Percentiles rank a stretch among this genome's conserved stretches.
phyloP scores from a whole-genome alignment of 305 asterid genomes.

The Fraxinus greggii region DNA sequence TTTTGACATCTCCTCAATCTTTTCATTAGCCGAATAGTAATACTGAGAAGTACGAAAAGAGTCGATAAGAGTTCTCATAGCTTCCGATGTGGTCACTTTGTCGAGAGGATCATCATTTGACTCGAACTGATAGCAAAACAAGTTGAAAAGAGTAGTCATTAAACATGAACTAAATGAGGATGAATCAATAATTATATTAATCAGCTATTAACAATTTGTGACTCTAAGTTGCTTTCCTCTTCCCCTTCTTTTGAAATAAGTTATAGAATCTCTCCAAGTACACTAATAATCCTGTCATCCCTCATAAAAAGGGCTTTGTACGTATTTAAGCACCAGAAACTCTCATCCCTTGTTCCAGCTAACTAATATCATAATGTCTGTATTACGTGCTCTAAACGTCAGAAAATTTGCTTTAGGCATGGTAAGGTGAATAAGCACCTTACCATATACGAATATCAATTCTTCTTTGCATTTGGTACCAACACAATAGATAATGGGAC shows the following conservation, averaged over 20 bases:
- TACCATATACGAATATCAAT: background rate
- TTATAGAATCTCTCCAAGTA: background rate
- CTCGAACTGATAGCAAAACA: slow-evolving; percentile 58
- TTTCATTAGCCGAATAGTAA: slow-evolving; percentile 58
- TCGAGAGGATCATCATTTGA: slow-evolving; percentile 88
- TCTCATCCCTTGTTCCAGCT: background rate
- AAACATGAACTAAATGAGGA: background rate
- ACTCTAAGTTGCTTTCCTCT: background rate
- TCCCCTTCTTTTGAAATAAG: background rate
- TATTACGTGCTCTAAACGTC: background rate
- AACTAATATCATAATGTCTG: background rate
- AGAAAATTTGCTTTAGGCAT: background rate
- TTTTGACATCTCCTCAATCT: slow-evolving; percentile 85
- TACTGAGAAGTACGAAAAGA: slow-evolving; percentile 64
- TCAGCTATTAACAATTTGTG: background rate
- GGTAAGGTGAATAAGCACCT: background rate
- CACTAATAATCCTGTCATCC: background rate
- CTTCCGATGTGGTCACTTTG: slow-evolving; percentile 82
- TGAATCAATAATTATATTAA: background rate
- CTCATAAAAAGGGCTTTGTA: background rate
- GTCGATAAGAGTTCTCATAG: slow-evolving; percentile 61
- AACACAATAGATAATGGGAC: background rate
- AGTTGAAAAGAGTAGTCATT: background rate
- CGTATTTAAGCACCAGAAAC: background rate
- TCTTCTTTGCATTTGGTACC: background rate